These are phyloP conservation scores for Serpula lacrymans DNA, from an alignment of 768 basidiomycete species.

Conservation along the genomic window DNA sequence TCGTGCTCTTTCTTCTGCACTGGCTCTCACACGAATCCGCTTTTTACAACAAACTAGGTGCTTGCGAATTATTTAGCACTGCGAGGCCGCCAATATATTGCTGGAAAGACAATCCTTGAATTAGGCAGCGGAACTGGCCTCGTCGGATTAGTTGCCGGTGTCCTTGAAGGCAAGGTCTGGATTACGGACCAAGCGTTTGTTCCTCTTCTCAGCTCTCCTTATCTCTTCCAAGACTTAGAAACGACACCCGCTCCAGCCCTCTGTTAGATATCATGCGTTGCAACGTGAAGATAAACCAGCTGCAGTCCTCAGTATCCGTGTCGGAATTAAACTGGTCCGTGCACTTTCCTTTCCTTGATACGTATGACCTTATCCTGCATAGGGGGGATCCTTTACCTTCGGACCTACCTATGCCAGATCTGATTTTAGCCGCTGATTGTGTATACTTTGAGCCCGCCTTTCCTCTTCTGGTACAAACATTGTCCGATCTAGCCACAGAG, in stretches of 20 bases:
- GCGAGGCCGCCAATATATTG: slow-evolving; percentile 46
- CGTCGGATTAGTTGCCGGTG: slow-evolving; percentile 81
- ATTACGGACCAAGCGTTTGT: slow-evolving; percentile 92
- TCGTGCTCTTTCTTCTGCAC: slow-evolving; percentile 15
- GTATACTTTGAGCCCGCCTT: slow-evolving; percentile 96
- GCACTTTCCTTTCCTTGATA: slow-evolving; percentile 9
- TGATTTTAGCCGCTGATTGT: slow-evolving; percentile 90
- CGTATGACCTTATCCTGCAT: slow-evolving; percentile 9
- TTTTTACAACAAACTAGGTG: slow-evolving; percentile 45
- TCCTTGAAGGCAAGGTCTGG: slow-evolving; percentile 64
- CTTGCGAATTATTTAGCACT: slow-evolving; percentile 72
- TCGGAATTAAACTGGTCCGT: slow-evolving; percentile 81
- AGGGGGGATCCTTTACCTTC: slow-evolving; percentile 67
- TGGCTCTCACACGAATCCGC: slow-evolving; percentile 5
- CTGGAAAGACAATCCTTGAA: slow-evolving; percentile 65
- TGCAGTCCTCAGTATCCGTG: slow-evolving; percentile 50
- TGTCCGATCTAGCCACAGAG: slow-evolving; percentile 54
- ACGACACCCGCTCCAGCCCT: slow-evolving; percentile 43
- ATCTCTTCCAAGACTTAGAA: slow-evolving; percentile 9
- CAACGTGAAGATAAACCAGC: slow-evolving; percentile 68
- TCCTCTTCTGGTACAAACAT: slow-evolving; percentile 77
- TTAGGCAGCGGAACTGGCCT: slow-evolving; percentile 91
- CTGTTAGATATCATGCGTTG: slow-evolving; percentile 74
- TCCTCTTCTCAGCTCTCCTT: slow-evolving; percentile 9
- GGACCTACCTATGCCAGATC: slow-evolving; percentile 47